Conservation (phyloP, 768 basidiomycete species). For the Psilocybe subaeruginosa region DNA sequence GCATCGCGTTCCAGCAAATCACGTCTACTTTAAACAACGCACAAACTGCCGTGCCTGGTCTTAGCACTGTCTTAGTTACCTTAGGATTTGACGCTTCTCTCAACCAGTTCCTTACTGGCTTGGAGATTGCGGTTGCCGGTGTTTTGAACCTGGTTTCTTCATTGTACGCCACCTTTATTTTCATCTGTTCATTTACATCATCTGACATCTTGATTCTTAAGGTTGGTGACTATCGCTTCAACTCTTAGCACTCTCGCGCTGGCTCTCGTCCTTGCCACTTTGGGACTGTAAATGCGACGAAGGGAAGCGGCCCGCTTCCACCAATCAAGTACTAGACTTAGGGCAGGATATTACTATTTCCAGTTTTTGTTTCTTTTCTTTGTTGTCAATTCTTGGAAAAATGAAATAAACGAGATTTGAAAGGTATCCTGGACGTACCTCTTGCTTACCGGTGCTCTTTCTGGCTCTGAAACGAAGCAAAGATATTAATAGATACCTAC, state of each 20-base stretch:
- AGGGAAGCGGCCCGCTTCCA: neutral
- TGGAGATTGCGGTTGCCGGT: neutral
- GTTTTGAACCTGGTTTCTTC: neutral
- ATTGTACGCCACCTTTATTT: neutral
- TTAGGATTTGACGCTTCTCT: neutral
- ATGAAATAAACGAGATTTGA: too few species aligned
- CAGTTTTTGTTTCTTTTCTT: neutral
- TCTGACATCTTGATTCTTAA: neutral
- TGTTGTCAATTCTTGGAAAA: too few species aligned
- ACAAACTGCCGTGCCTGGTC: conserved; percentile 1
- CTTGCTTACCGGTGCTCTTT: too few species aligned
- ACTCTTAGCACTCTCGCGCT: neutral
- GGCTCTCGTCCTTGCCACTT: neutral
- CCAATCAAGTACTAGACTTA: neutral
- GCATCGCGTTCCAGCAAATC: neutral
- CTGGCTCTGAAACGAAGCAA: too few species aligned
- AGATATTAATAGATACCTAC: neutral
- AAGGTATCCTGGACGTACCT: too few species aligned
- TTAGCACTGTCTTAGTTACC: neutral
- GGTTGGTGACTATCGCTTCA: neutral
- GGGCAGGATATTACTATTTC: neutral
- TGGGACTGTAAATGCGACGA: neutral
- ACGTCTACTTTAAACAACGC: conserved; percentile 1
- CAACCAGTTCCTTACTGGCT: conserved; percentile 1
- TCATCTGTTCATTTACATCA: neutral